Evolutionary conservation across 2,329 filamentous ascomycete genomes (phyloP).

Genomic region (Fusarium incarnatum): DNA sequence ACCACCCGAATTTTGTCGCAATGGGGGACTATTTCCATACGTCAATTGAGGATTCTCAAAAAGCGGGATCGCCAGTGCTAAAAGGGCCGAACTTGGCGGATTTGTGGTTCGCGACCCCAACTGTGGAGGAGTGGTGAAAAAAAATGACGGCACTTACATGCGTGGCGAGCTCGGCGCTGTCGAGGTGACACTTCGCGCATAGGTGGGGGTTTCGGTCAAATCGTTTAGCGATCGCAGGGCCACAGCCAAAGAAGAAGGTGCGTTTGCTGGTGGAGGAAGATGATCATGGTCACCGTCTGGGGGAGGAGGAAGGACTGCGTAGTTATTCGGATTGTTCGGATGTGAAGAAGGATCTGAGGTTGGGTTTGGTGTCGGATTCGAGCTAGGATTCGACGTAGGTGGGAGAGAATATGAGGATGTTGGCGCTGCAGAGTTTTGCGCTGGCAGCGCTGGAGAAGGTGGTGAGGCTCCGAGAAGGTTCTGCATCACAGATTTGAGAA

Average conservation of each 20-base stretch:
- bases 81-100: conserved; percentile 40
- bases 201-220: conserved; percentile 65
- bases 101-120: conserved; percentile 38
- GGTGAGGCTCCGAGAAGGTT: conserved; percentile 53
- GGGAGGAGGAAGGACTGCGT: conserved; percentile 52
- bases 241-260: conserved; percentile 53
- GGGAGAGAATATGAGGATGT: conserved; percentile 39
- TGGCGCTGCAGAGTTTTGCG: conserved; percentile 47
- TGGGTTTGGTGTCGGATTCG: conserved; percentile 44
- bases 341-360: conserved; percentile 39
- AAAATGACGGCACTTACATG: conserved; percentile 59
- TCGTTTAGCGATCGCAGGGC: conserved; percentile 58
- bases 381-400: conserved; percentile 33
- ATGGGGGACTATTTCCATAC: conserved; percentile 65
- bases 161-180: conserved; percentile 69
- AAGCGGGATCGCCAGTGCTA: conserved; percentile 35
- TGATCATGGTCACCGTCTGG: conserved; percentile 48
- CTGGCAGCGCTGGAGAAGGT: conserved; percentile 46
- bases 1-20: conserved; percentile 78
- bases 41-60: conserved; percentile 35
- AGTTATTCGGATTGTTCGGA: conserved; percentile 47
- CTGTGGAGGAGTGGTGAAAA: conserved; percentile 12
- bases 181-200: conserved; percentile 67
- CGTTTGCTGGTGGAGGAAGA: conserved; percentile 43
- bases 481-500: conserved; percentile 61